Conservation (phyloP, 1,139 yeast species). For the Casaregolazyma suthepensis region DNA sequence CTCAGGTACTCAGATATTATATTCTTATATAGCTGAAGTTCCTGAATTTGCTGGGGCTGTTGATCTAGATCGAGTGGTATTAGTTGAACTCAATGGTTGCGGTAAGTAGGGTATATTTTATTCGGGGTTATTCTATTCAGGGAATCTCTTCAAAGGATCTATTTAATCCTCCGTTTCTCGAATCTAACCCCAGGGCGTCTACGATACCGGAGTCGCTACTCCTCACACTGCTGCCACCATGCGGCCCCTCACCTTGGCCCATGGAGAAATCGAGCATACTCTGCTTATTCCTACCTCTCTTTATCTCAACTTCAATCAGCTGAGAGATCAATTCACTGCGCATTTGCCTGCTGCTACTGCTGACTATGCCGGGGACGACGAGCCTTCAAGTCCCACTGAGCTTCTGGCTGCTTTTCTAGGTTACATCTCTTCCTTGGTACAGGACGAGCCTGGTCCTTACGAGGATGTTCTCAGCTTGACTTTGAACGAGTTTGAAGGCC, state of each 20-base stretch:
- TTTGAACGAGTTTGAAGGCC: constrained; percentile 74
- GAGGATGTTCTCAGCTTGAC: constrained; percentile 65
- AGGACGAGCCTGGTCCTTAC: constrained; percentile 48
- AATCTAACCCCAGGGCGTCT: constrained; percentile 4
- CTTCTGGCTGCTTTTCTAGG: constrained; percentile 80
- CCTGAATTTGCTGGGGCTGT: background rate
- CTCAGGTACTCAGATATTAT: background rate
- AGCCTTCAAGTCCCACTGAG: constrained; percentile 85
- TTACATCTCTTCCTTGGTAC: constrained; percentile 57
- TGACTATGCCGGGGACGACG: constrained; percentile 79
- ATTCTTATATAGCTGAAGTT: background rate
- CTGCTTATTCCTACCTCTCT: constrained; percentile 78
- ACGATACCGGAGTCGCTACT: constrained; percentile 37
- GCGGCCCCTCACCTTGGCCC: constrained; percentile 76
- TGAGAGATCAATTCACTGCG: constrained; percentile 78
- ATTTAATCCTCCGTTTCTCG: too few species aligned
- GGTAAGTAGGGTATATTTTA: background rate
- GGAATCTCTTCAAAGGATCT: too few species aligned
- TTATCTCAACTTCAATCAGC: constrained; percentile 76
- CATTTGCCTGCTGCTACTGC: constrained; percentile 77
- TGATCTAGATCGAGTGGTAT: background rate
- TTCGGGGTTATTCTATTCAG: too few species aligned
- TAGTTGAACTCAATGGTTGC: background rate
- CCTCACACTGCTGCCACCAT: constrained; percentile 44
- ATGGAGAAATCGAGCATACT: constrained; percentile 84